These are phyloP conservation scores for Plectosphaerella sp. DNA, from an alignment of 2,329 filamentous ascomycete species.

Conservation along the genomic window DNA sequence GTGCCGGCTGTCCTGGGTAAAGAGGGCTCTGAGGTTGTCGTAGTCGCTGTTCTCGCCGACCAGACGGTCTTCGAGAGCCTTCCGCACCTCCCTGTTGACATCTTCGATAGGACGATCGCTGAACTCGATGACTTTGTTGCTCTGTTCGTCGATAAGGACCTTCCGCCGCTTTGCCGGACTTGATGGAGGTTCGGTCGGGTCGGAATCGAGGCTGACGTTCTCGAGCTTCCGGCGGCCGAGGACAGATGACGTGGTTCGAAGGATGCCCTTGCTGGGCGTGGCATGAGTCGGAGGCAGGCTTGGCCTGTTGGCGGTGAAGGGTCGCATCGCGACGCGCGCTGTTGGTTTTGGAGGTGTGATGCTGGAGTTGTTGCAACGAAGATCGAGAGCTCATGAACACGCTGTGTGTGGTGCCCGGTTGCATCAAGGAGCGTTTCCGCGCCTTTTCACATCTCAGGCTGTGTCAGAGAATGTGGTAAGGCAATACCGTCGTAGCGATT, in stretches of 20 bases:
- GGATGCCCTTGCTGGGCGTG: constrained; percentile 48
- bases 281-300: constrained; percentile 25
- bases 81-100: constrained; percentile 49
- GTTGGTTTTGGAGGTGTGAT: not conserved
- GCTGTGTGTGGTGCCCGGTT: too few species aligned
- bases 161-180: constrained; percentile 50
- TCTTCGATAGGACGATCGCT: constrained; percentile 48
- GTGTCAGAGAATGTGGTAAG: too few species aligned
- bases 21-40: constrained; percentile 56
- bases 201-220: constrained; percentile 33
- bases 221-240: constrained; percentile 40
- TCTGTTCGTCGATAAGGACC: constrained; percentile 55
- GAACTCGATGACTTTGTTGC: constrained; percentile 53
- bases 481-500: too few species aligned
- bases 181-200: constrained; percentile 30
- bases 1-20: constrained; percentile 43
- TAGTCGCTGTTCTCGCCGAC: constrained; percentile 56
- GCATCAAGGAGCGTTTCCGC: too few species aligned
- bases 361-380: not conserved
- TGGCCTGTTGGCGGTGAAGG: constrained; percentile 28
- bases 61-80: constrained; percentile 52
- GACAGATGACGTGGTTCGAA: constrained; percentile 39
- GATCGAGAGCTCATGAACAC: too few species aligned
- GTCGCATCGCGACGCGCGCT: constrained; percentile 20
- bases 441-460: too few species aligned